Evolutionary conservation across 306 rosid genomes (phyloP).

Genomic region (Rosa chinensis): DNA sequence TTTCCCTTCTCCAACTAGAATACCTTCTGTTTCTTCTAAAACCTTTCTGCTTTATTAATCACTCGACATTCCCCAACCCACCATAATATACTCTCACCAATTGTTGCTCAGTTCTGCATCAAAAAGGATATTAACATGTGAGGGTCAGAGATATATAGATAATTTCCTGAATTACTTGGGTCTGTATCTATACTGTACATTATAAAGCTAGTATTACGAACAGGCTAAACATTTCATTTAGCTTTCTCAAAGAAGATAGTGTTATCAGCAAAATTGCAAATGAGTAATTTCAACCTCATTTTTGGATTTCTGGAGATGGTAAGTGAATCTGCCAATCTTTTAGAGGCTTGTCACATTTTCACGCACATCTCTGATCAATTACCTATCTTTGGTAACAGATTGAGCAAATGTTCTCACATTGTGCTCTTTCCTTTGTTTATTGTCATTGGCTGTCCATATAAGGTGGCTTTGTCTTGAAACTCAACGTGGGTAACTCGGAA

Average conservation of each 20-base stretch:
- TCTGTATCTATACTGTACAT: not conserved
- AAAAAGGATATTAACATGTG: not conserved
- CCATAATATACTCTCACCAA: too few relatives aligned
- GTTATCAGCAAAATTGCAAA: not conserved
- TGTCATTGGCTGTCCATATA: not conserved
- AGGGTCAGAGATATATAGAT: not conserved
- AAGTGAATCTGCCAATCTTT: not conserved
- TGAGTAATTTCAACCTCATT: not conserved
- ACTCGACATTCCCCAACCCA: too few relatives aligned
- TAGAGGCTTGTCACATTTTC: not conserved
- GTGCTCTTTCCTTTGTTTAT: not conserved
- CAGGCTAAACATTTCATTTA: not conserved
- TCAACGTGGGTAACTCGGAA: not conserved
- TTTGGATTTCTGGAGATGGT: not conserved
- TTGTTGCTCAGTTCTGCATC: too few relatives aligned
- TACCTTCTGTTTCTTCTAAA: too few relatives aligned
- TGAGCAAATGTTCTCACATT: not conserved
- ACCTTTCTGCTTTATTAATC: too few relatives aligned
- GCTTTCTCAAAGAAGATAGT: not conserved
- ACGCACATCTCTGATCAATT: not conserved
- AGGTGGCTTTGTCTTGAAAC: not conserved
- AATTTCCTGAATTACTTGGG: not conserved
- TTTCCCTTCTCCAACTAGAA: too few relatives aligned
- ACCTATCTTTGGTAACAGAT: not conserved
- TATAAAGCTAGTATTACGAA: not conserved